Percentiles rank a stretch among this genome's conserved stretches.
These are phyloP conservation scores for Globisporangium okanoganense DNA, from an alignment of 352 stramenopile species.

Conservation along the genomic window DNA sequence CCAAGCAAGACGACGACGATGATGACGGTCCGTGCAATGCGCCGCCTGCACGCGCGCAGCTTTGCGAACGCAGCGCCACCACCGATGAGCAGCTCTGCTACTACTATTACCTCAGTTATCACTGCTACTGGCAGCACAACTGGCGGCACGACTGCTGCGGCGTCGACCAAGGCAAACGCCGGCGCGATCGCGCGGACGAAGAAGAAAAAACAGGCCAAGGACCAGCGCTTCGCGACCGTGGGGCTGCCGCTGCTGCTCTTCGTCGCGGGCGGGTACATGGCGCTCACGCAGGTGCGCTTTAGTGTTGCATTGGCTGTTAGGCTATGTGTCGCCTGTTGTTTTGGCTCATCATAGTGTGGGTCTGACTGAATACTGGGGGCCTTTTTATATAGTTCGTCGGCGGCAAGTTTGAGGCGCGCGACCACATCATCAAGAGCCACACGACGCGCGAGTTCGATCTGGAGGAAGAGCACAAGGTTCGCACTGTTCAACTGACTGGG, in stretches of 20 bases:
- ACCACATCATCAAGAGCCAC: conserved; percentile 82
- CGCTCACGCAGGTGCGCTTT: conserved; percentile 57
- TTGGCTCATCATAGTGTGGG: neutral
- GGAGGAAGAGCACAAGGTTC: conserved; percentile 84
- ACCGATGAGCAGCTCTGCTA: neutral
- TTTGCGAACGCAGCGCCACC: conserved; percentile 6
- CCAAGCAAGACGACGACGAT: neutral
- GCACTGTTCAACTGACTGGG: neutral
- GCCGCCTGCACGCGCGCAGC: conserved; percentile 1
- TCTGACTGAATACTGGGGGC: conserved; percentile 9
- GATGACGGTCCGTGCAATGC: neutral
- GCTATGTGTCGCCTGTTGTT: neutral
- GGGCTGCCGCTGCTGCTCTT: conserved; percentile 81
- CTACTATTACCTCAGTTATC: neutral
- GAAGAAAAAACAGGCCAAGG: conserved; percentile 52
- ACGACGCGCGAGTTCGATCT: conserved; percentile 77
- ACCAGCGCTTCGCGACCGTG: conserved; percentile 59
- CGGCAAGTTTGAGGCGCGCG: conserved; percentile 78
- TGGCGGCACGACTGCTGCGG: neutral
- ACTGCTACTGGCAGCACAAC: neutral
- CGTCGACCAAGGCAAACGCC: conserved; percentile 13
- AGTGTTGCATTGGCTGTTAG: neutral
- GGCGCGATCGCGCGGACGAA: conserved; percentile 21
- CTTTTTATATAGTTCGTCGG: conserved; percentile 60
- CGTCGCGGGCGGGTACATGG: conserved; percentile 71